Evolutionary conservation across 192 early-diverging fungal species (phyloP), one percentile per base, ranked within the genome.

Genomic region (Rhizophagus prolifer): DNA sequence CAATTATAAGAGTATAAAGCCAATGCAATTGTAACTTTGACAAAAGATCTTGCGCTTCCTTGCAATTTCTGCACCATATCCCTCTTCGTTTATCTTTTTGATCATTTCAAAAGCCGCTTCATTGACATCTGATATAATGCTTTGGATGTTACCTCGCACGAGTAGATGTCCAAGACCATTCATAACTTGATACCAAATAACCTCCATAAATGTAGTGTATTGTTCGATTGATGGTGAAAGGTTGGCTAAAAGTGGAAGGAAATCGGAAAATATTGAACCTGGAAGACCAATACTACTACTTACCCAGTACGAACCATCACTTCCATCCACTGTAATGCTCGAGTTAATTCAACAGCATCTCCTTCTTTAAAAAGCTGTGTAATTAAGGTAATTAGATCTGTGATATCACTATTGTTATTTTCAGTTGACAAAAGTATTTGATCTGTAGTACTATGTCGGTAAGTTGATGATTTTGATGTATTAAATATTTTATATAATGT

Each of bases 141-240:
- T 76, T 26, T 80, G 44, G 23, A 86, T 71, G 7, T 26, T 77
- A 1, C 77, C 50, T 34, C 83, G 81, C 13, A 72, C 50, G 5
- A 81, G 80, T 9, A 67, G 16, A 12, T 67, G 28, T 62, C 78
- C 78, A 5, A 82, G 68, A 9, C 79, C 79, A 46, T 70, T 78
- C 16, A 80, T 75, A 30, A 75, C 79, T 70, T 86, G 85, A 60
- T 80, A 84, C 85, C 85, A 86, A 13, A 86, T 62, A 25, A 82
- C 46, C 28, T 82, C 78, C 9, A 84, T 44, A 60, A 82, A 81
- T 26, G 78, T 64, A 14, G 77, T 79, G 21, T 66, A 71, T 9
- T 71, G 72, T 19, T 70, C 76, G 23, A 86, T 38, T 23, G 78
- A 34, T 67, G 75, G 46, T 25, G 66, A 50, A 23, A 62, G 47